Evolutionary conservation across 1,284 basidiomycete species (phyloP).

Genomic region (Puccinia horiana): DNA sequence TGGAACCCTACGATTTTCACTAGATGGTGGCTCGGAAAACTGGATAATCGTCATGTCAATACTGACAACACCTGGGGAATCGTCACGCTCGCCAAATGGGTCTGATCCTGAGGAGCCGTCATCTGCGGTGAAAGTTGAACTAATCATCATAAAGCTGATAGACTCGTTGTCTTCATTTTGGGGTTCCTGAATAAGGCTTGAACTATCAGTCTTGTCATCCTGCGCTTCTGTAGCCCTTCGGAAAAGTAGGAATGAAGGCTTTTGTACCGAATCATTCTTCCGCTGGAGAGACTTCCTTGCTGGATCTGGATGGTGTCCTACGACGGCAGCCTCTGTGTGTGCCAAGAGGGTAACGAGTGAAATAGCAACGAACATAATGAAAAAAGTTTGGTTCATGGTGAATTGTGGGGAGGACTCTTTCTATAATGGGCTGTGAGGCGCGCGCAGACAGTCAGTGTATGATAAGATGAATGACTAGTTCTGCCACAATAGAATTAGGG

Average conservation of each 20-base stretch:
- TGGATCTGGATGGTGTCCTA: conserved; percentile 2
- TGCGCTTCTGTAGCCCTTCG: neutral
- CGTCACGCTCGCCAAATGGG: neutral
- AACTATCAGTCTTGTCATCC: neutral
- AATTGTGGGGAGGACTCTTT: neutral
- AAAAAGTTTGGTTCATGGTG: neutral
- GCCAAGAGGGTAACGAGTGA: neutral
- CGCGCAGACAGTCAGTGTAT: neutral
- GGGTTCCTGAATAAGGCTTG: neutral
- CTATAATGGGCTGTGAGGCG: neutral
- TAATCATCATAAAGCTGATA: conserved; percentile 13
- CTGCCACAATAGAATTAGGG: neutral
- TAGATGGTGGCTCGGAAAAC: neutral
- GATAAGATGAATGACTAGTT: neutral
- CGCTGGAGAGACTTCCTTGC: neutral
- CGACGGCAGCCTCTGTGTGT: conserved; percentile 10
- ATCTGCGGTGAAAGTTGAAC: neutral
- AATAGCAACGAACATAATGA: neutral
- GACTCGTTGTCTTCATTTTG: neutral
- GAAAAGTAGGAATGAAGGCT: neutral
- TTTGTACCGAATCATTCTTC: neutral
- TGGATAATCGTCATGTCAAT: conserved; percentile 14
- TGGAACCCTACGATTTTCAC: neutral
- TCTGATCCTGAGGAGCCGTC: neutral
- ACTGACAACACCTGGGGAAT: conserved; percentile 6